These are phyloP conservation scores for Flaveria linearis DNA, from an alignment of 129 eudicot species.

Conservation along the genomic window DNA sequence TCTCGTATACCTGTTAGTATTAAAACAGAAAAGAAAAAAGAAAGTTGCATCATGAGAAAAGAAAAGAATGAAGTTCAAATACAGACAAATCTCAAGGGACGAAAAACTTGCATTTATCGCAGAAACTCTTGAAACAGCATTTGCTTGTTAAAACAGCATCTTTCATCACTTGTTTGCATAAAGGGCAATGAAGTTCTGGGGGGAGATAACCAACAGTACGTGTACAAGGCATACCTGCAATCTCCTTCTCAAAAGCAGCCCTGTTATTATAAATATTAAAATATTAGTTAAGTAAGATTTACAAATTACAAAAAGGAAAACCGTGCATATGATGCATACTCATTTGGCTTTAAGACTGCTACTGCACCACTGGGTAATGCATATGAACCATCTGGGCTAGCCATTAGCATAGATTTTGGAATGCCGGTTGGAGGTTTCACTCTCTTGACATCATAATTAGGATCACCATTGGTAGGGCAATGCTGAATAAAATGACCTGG, in stretches of 20 bases:
- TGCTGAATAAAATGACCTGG: constrained; percentile 97
- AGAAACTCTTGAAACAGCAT: constrained; percentile 88
- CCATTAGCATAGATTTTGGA: constrained; percentile 95
- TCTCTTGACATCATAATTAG: constrained; percentile 73
- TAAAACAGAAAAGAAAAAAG: background rate
- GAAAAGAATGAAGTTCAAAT: background rate
- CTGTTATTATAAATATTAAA: constrained; percentile 31
- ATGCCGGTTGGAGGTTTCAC: constrained; percentile 97
- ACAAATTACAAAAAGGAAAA: background rate
- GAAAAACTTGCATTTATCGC: constrained; percentile 81
- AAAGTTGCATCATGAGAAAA: background rate
- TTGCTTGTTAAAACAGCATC: constrained; percentile 98
- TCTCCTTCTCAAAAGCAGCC: constrained; percentile 98
- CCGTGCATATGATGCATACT: constrained; percentile 40
- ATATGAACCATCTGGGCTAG: constrained; percentile 93
- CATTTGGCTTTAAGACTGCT: constrained; percentile 92
- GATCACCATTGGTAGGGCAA: constrained; percentile 98
- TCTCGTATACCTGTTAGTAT: constrained; percentile 77
- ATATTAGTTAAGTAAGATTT: no score
- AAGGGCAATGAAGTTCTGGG: constrained; percentile 86
- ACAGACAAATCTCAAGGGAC: constrained; percentile 1
- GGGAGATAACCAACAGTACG: constrained; percentile 91
- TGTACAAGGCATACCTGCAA: constrained; percentile 92
- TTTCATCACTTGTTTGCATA: constrained; percentile 90
- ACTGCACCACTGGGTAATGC: constrained; percentile 90